Evolutionary conservation across 1,139 yeast species (phyloP).

Genomic region (Zygotorulaspora mrakii): DNA sequence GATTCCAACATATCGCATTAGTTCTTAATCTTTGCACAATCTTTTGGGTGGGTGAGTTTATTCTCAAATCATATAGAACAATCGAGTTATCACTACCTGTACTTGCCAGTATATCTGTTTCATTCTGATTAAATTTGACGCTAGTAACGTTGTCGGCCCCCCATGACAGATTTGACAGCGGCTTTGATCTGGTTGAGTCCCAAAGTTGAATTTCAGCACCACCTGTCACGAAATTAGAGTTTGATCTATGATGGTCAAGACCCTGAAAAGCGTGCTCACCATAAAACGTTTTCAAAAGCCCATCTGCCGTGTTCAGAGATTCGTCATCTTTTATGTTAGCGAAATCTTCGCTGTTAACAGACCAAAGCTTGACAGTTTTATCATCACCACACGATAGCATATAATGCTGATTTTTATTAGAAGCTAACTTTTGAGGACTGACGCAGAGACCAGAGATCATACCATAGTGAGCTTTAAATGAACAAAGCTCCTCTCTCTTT

Average conservation of each 20-base stretch:
- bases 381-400: conserved; percentile 87
- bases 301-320: conserved; percentile 35
- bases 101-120: conserved; percentile 83
- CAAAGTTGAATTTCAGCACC: conserved; percentile 86
- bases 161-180: conserved; percentile 80
- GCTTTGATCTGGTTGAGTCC: conserved; percentile 79
- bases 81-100: conserved; percentile 91
- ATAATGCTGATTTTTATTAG: conserved; percentile 53
- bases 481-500: conserved; percentile 65
- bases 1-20: conserved; percentile 91
- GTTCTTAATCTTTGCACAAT: conserved; percentile 79
- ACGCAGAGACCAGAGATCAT: conserved; percentile 84
- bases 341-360: conserved; percentile 43
- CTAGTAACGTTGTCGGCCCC: conserved; percentile 87
- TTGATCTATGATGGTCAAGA: conserved; percentile 78
- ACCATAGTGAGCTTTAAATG: conserved; percentile 88
- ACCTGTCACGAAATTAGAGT: conserved; percentile 80
- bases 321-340: conserved; percentile 36
- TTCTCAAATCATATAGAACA: conserved; percentile 84
- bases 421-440: conserved; percentile 29
- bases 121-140: conserved; percentile 86
- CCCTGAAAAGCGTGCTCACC: conserved; percentile 85
- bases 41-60: conserved; percentile 91
- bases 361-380: conserved; percentile 85
- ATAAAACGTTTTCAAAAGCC: conserved; percentile 67